Conservation (phyloP, 306 rosid genomes). For the Geum urbanum region DNA sequence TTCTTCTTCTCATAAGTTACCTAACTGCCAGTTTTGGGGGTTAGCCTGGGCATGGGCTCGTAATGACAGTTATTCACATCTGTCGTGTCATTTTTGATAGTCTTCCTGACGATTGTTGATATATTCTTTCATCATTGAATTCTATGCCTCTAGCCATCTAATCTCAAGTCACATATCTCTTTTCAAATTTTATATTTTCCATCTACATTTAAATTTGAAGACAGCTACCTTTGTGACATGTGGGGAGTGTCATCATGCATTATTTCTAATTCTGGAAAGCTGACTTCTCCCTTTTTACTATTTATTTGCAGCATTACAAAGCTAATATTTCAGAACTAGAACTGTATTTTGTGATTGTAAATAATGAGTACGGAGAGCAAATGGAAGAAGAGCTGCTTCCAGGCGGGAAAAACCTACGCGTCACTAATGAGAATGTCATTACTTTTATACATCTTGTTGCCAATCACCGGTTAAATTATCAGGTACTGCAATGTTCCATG, state of each 20-base stretch:
- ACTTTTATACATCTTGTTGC: conserved; percentile 96
- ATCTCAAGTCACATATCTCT: not conserved
- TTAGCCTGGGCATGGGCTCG: not conserved
- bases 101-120: not conserved
- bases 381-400: conserved; percentile 91
- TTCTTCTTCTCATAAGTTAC: not conserved
- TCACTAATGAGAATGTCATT: conserved; percentile 81
- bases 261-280: conserved; percentile 5
- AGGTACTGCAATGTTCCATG: conserved; percentile 46
- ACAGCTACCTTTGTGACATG: not conserved
- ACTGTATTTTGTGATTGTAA: conserved; percentile 83
- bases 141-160: not conserved
- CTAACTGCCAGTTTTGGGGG: no score
- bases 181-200: not conserved
- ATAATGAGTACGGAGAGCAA: conserved; percentile 97
- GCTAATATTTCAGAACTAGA: conserved; percentile 79
- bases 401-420: conserved; percentile 68
- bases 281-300: conserved; percentile 12
- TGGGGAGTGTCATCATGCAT: conserved; percentile 2
- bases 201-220: not conserved
- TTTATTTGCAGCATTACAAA: conserved; percentile 59
- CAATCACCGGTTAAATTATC: conserved; percentile 94
- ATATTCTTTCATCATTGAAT: not conserved
- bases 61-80: not conserved
- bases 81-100: not conserved